These are phyloP conservation scores for Euphorbia pulcherrima DNA, from an alignment of 345 rosid genomes.

Conservation along the genomic window DNA sequence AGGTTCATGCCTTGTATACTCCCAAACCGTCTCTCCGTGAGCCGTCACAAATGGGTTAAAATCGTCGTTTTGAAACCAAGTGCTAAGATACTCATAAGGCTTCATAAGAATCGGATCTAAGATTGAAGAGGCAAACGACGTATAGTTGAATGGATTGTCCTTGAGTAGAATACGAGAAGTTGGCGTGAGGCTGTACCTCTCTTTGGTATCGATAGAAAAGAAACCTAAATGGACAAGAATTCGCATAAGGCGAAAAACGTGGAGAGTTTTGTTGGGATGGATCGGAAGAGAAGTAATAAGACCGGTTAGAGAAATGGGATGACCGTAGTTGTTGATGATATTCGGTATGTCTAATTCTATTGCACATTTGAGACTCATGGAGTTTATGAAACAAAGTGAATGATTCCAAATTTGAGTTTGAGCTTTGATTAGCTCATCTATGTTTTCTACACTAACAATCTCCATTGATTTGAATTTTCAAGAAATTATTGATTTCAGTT, in stretches of 20 bases:
- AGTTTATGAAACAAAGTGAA: constrained; percentile 11
- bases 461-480: not conserved
- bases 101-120: constrained; percentile 4
- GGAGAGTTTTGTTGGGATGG: constrained; percentile 4
- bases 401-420: constrained; percentile 28
- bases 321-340: constrained; percentile 28
- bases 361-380: constrained; percentile 36
- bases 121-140: not conserved
- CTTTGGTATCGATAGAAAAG: not conserved
- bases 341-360: constrained; percentile 39
- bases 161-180: constrained; percentile 5
- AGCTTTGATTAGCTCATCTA: constrained; percentile 24
- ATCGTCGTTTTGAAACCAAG: constrained; percentile 15
- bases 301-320: constrained; percentile 27
- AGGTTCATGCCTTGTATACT: not conserved
- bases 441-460: not conserved
- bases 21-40: not conserved
- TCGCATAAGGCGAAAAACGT: not conserved
- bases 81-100: not conserved
- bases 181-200: not conserved
- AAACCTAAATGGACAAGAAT: not conserved
- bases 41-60: constrained; percentile 2
- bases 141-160: not conserved
- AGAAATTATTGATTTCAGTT: no score
- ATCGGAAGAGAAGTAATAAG: constrained; percentile 21